Evolutionary conservation across 1,284 basidiomycete species (phyloP).

Genomic region (Sphaerobolus stellatus): DNA sequence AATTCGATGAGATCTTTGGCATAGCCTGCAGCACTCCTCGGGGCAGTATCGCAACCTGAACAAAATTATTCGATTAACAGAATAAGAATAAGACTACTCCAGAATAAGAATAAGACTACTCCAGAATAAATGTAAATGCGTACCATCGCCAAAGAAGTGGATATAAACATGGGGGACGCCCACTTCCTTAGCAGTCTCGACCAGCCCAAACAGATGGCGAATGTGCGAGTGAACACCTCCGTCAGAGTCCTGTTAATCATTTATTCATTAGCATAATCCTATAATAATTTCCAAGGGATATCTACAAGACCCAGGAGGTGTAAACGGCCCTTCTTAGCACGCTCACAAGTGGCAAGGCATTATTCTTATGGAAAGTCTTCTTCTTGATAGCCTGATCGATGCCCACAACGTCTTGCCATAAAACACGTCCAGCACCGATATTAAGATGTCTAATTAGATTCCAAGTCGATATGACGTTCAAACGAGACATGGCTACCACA

Average conservation of each 20-base stretch:
- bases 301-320: constrained; percentile 82
- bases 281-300: constrained; percentile 16
- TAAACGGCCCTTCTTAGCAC: constrained; percentile 79
- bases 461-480: background rate
- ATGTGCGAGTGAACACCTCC: constrained; percentile 96
- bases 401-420: constrained; percentile 93
- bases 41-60: constrained; percentile 78
- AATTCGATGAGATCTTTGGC: constrained; percentile 75
- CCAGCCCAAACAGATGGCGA: constrained; percentile 79
- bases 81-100: too few relatives aligned
- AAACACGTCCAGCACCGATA: constrained; percentile 87
- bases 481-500: too few relatives aligned
- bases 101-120: too few relatives aligned
- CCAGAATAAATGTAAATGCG: background rate
- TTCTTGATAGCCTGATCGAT: constrained; percentile 91
- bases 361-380: constrained; percentile 78
- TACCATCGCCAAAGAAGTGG: constrained; percentile 84
- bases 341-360: constrained; percentile 66
- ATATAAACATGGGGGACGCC: constrained; percentile 83
- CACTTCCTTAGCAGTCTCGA: constrained; percentile 83
- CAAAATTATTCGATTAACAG: background rate
- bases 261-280: constrained; percentile 2
- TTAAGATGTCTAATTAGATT: constrained; percentile 71
- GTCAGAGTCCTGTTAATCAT: constrained; percentile 66
- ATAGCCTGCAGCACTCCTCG: constrained; percentile 73